Evolutionary conservation across 2,329 filamentous ascomycete species (phyloP).

Genomic region (Aspergillus quadricinctus): DNA sequence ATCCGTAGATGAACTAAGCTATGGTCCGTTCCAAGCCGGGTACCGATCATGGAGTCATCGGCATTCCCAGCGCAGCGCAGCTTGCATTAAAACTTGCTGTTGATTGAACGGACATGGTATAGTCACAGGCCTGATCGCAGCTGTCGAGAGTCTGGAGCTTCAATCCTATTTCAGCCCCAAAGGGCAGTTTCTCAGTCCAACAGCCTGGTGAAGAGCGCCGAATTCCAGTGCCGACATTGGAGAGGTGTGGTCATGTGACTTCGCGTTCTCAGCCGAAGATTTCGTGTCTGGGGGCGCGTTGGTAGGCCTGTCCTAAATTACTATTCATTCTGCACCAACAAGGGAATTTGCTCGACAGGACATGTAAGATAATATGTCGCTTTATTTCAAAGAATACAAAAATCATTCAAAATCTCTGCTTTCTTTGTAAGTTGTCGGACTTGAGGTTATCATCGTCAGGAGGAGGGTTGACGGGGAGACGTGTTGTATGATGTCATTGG

Average conservation of each 20-base stretch:
- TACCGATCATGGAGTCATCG: background rate
- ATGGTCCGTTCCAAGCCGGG: background rate
- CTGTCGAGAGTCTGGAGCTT: background rate
- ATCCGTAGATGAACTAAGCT: background rate
- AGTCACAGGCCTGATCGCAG: background rate
- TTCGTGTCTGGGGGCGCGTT: slow-evolving; percentile 20
- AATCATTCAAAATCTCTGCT: background rate
- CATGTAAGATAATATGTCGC: slow-evolving; percentile 4
- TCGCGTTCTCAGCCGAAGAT: slow-evolving; percentile 21
- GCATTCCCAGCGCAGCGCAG: background rate
- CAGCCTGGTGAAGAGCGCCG: background rate
- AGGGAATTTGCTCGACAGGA: background rate
- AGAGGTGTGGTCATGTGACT: slow-evolving; percentile 23
- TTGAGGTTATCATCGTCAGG: background rate
- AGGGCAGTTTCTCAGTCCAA: background rate
- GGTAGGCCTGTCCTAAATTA: background rate
- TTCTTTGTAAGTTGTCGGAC: background rate
- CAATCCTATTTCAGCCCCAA: background rate
- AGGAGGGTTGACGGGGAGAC: slow-evolving; percentile 18
- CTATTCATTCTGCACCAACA: background rate
- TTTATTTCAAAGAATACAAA: background rate
- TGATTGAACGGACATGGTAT: background rate
- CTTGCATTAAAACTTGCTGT: background rate
- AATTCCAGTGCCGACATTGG: slow-evolving; percentile 3
- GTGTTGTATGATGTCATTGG: slow-evolving; percentile 26